Evolutionary conservation across 1,139 yeast species (phyloP).

Genomic region (Saccharomyces hybrid): DNA sequence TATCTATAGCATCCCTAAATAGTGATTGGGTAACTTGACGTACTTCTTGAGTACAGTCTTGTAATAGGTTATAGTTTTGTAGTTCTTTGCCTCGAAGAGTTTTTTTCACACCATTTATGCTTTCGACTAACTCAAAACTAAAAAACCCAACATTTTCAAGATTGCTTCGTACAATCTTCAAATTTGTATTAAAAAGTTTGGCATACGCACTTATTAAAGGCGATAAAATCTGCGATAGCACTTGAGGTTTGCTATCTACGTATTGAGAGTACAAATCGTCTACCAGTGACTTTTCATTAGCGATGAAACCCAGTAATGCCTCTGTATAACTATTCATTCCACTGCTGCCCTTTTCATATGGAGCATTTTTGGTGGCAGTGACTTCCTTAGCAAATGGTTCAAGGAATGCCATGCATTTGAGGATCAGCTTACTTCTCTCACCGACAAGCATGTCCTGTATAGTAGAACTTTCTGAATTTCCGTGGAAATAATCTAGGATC

Average conservation of each 20-base stretch:
- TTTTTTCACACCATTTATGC: constrained; percentile 27
- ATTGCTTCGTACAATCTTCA: constrained; percentile 33
- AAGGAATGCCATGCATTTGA: constrained; percentile 37
- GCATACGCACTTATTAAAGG: constrained; percentile 34
- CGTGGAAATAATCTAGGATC: constrained; percentile 43
- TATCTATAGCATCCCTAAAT: constrained; percentile 46
- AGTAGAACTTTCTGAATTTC: constrained; percentile 30
- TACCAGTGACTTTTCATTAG: constrained; percentile 42
- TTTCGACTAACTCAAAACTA: constrained; percentile 42
- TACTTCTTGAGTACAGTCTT: constrained; percentile 17
- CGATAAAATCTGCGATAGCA: constrained; percentile 38
- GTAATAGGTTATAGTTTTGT: constrained; percentile 13
- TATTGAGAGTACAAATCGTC: constrained; percentile 35
- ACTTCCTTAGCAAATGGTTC: constrained; percentile 43
- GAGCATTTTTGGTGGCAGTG: constrained; percentile 38
- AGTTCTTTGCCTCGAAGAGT: constrained; percentile 25
- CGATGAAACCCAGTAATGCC: constrained; percentile 44
- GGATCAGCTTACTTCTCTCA: constrained; percentile 41
- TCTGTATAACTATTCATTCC: constrained; percentile 51
- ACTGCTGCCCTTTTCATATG: constrained; percentile 54
- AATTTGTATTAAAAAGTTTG: constrained; percentile 32
- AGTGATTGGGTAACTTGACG: constrained; percentile 36
- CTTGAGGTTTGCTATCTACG: constrained; percentile 32
- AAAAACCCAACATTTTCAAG: constrained; percentile 37
- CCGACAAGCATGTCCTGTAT: constrained; percentile 41